Base-by-base conservation (phyloP, 2,329 filamentous ascomycete genomes). In the Bipolaris oryzae region DNA sequence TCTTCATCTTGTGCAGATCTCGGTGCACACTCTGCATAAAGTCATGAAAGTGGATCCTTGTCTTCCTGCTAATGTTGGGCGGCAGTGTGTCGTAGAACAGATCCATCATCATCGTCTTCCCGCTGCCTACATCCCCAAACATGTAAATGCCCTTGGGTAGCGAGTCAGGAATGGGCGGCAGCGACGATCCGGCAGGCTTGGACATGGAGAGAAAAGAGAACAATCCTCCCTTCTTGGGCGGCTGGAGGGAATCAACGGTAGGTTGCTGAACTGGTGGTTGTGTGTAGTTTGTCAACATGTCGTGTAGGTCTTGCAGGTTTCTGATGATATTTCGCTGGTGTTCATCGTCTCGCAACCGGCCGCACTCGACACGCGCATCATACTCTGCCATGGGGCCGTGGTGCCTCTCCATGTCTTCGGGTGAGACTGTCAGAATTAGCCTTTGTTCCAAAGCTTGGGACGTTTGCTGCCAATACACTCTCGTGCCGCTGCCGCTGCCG, bases 61-160 rank as follows among this genome's bases (percentile, higher is more conserved):
- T 96, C 80, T 96, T 97, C 31, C 87, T 86, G 55, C 82, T 84
- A 63, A 98, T 92, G 57, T 89, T 89, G 15, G 81, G 75, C 0
- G 95, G 95, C 20, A 98, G 81, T 0, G 94, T 97, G 63, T 98
- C 93, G 79, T 93, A 96, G 77, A 98, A 97, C 47, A 99, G 82
- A 74, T 99, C 94, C 95, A 99, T 99, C 73, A 99, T 82, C 95
- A 99, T 99, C 2, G 95, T 99, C 83, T 99, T 99, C 60, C 95
- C 95, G 69, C 92, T 96, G 38, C 95, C 95, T 2, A 99, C 95
- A 74, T 99, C 95, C 56, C 95, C 95, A 71, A 91, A 97, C 76
- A 99, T 89, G 77, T 99, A 99, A 31, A 99, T 79, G 0, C 95
- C 95, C 64, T 91, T 89, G 0, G 95, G 95, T 1, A 97, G 81